phyloP scores from a whole-genome alignment of 129 eudicot species.

The Kitagawia praeruptora region DNA sequence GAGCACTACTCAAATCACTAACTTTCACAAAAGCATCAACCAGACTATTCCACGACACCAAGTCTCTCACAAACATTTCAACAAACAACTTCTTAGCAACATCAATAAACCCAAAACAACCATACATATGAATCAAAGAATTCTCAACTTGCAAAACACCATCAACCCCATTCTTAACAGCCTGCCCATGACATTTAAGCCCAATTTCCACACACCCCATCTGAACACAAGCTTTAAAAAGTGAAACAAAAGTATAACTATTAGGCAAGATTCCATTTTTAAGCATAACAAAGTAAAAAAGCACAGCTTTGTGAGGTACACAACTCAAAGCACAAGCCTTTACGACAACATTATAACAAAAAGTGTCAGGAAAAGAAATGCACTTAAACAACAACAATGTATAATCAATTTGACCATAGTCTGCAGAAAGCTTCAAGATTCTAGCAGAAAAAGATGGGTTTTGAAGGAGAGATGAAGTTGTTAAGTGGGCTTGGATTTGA shows the following conservation, averaged over 20 bases:
- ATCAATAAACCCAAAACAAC: slow-evolving; percentile 47
- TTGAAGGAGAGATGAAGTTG: slow-evolving; percentile 44
- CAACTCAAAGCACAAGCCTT: slow-evolving; percentile 41
- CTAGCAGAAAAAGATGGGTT: slow-evolving; percentile 47
- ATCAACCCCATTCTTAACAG: slow-evolving; percentile 70
- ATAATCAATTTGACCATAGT: slow-evolving; percentile 28
- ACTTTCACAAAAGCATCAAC: slow-evolving; percentile 40
- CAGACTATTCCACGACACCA: slow-evolving; percentile 75
- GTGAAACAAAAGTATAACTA: slow-evolving; percentile 53
- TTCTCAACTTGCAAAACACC: slow-evolving; percentile 55
- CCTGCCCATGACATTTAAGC: slow-evolving; percentile 68
- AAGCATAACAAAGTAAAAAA: slow-evolving; percentile 53
- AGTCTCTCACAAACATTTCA: slow-evolving; percentile 53
- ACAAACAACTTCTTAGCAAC: slow-evolving; percentile 48
- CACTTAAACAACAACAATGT: slow-evolving; percentile 38
- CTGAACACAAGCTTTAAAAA: slow-evolving; percentile 56
- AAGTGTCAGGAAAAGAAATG: slow-evolving; percentile 42
- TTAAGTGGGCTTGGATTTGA: slow-evolving; percentile 64
- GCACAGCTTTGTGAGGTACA: slow-evolving; percentile 30
- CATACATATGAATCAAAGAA: slow-evolving; percentile 67
- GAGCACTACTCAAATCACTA: slow-evolving; percentile 59
- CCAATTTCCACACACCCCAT: slow-evolving; percentile 36
- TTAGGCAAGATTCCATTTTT: slow-evolving; percentile 45
- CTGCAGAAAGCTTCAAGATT: slow-evolving; percentile 42
- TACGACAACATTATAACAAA: slow-evolving; percentile 59